These are phyloP conservation scores for Hirsutella rhossiliensis DNA, from an alignment of 2,329 filamentous ascomycete genomes.

Conservation along the genomic window DNA sequence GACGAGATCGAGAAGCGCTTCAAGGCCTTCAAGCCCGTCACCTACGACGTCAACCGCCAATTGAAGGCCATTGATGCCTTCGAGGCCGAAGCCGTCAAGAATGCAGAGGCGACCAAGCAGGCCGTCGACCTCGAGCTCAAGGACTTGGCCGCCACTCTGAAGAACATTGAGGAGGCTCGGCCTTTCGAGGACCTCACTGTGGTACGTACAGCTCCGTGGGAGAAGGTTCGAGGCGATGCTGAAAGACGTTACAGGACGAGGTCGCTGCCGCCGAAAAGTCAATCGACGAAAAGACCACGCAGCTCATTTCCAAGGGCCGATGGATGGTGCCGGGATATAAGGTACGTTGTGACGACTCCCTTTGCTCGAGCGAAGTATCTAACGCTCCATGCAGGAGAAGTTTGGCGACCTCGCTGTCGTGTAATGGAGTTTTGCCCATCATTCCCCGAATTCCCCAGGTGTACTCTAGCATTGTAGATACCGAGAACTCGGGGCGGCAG, in stretches of 20 bases:
- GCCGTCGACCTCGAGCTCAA: conserved; percentile 91
- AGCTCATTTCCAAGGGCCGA: conserved; percentile 94
- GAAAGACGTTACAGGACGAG: conserved; percentile 57
- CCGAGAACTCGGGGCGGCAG: conserved; percentile 24
- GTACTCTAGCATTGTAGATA: conserved; percentile 64
- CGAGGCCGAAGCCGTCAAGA: conserved; percentile 93
- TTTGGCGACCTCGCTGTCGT: conserved; percentile 94
- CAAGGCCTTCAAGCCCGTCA: conserved; percentile 77
- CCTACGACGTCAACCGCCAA: conserved; percentile 88
- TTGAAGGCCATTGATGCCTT: conserved; percentile 98
- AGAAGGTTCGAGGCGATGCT: conserved; percentile 7
- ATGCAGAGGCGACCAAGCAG: conserved; percentile 90
- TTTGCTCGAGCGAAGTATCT: conserved; percentile 20
- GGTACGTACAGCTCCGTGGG: conserved; percentile 46
- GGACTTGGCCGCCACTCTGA: conserved; percentile 86
- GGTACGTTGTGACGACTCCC: conserved; percentile 40
- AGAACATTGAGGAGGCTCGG: conserved; percentile 93
- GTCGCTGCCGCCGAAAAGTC: conserved; percentile 88
- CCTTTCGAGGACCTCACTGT: conserved; percentile 97
- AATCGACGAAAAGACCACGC: conserved; percentile 91
- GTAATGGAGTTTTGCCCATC: conserved; percentile 44
- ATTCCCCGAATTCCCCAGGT: conserved; percentile 38
- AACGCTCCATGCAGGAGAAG: conserved; percentile 64
- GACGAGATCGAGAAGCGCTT: conserved; percentile 98
- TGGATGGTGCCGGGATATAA: conserved; percentile 99